Conservation (phyloP, 2,329 filamentous ascomycete species). For the Aspergillus proliferans region DNA sequence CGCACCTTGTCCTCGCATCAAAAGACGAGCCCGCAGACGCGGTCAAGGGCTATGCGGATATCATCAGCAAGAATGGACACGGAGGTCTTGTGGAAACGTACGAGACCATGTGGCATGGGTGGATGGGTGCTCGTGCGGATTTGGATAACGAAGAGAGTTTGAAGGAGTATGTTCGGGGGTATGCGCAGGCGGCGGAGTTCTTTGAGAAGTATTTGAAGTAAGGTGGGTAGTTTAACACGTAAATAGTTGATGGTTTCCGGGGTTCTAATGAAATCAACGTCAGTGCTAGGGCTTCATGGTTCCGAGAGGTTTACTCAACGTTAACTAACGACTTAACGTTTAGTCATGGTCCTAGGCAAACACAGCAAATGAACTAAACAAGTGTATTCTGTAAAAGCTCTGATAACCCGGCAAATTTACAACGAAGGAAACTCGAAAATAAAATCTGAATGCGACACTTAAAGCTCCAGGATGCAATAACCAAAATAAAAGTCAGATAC, state of each 20-base stretch:
- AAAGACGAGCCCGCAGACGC: constrained; percentile 55
- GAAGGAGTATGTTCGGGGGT: constrained; percentile 55
- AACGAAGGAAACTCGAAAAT: background rate
- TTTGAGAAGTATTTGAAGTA: constrained; percentile 17
- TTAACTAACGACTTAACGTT: too few relatives aligned
- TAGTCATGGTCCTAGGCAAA: too few relatives aligned
- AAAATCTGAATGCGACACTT: constrained; percentile 7
- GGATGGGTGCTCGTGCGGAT: constrained; percentile 64
- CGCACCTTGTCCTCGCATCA: constrained; percentile 58
- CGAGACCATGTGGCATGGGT: constrained; percentile 62
- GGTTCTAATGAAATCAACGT: too few relatives aligned
- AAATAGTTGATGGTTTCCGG: too few relatives aligned
- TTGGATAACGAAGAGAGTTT: constrained; percentile 50
- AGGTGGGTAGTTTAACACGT: background rate
- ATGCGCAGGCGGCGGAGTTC: constrained; percentile 17
- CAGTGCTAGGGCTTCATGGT: too few relatives aligned
- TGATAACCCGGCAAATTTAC: too few relatives aligned
- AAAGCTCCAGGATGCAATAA: too few relatives aligned
- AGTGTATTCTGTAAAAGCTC: too few relatives aligned
- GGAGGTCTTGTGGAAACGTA: constrained; percentile 61
- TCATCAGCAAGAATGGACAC: constrained; percentile 43
- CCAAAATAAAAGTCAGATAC: too few relatives aligned
- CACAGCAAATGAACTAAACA: too few relatives aligned
- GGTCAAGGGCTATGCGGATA: constrained; percentile 48
- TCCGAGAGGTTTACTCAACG: too few relatives aligned